These are phyloP conservation scores for Clarireedia homoeocarpa DNA, from an alignment of 2,329 filamentous ascomycete species.

Conservation along the genomic window DNA sequence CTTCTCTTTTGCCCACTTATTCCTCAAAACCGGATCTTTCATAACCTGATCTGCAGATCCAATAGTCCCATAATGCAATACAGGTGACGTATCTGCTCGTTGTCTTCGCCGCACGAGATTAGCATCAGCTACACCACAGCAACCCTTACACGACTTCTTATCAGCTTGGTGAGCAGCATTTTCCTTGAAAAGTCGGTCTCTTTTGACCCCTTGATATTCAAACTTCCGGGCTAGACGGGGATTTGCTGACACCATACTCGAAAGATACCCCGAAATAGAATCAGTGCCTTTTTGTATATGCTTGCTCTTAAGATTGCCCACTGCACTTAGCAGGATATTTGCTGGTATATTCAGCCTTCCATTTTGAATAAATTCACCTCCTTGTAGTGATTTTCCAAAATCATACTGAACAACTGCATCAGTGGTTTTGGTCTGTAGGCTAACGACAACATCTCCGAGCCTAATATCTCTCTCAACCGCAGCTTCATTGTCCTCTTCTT, in stretches of 20 bases:
- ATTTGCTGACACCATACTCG: not conserved
- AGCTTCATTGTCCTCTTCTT: not conserved
- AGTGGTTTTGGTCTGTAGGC: conserved; percentile 4
- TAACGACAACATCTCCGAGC: conserved; percentile 16
- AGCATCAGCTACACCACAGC: not conserved
- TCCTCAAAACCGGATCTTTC: conserved; percentile 1
- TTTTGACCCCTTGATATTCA: conserved; percentile 15
- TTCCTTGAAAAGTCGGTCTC: conserved; percentile 22
- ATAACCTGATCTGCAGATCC: conserved; percentile 9
- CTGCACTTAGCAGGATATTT: not conserved
- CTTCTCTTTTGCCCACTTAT: conserved; percentile 1
- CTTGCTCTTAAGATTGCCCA: not conserved
- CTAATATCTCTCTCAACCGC: conserved; percentile 12
- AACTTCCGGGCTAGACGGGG: not conserved
- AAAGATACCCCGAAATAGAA: not conserved
- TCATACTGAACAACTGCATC: conserved; percentile 23
- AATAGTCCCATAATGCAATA: conserved; percentile 32
- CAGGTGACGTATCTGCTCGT: not conserved
- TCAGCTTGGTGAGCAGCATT: conserved; percentile 18
- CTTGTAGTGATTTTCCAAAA: conserved; percentile 17
- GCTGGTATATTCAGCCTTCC: conserved; percentile 2
- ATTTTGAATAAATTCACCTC: not conserved
- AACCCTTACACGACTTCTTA: not conserved
- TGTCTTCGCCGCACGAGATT: not conserved
- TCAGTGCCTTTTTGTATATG: not conserved